Evolutionary conservation across 2,329 filamentous ascomycete species (phyloP), one percentile per base, ranked within the genome.

Genomic region (Zymoseptoria ardabiliae): DNA sequence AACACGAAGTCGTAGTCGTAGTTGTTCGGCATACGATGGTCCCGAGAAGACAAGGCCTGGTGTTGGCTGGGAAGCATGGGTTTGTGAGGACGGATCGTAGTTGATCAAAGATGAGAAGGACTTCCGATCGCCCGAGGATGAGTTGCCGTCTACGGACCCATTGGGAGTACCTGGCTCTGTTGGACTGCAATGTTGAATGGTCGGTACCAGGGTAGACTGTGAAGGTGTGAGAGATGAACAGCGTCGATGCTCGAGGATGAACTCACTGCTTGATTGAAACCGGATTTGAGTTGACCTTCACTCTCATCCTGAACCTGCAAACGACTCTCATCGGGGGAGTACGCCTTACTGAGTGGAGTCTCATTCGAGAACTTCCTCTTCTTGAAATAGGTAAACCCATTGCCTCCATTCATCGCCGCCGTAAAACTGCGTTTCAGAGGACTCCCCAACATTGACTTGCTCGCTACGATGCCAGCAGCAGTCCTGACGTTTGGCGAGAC

Each of bases 1-100:
- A 20, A 91, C 81, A 25, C 82, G 80, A 17, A 92, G 82, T n/a
- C 88, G 82, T 9, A 90, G 79, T 55, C 82, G 82, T 51, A 91
- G 77, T 54, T 85, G 82, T 69, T 88, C 82, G 20, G 85, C 86
- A 74, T 63, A 57, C 9, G 66, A 68, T 25, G 55, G 83, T 82
- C 58, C 56, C 48, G 59, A 54, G 54, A 59, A 55, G 13, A 61
- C 30, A n/a, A 52, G 53, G 2, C 50, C 56, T 21, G 53, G 45
- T n/a, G 55, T 45, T 22, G 64, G 62, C 28, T 60, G 60, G 54
- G 52, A 60, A 11, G 50, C 58, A 51, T 57, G 53, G 22, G 61
- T 63, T 59, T 77, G 77, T 52, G 74, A 78, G 17, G 74, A 76
- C 6, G 74, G 71, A 49, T 77, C 74, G 68, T 77, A 81, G 64